Evolutionary conservation across 352 stramenopile species (phyloP), one percentile per base, ranked within the genome.

Genomic region (Globisporangium abappressorium): DNA sequence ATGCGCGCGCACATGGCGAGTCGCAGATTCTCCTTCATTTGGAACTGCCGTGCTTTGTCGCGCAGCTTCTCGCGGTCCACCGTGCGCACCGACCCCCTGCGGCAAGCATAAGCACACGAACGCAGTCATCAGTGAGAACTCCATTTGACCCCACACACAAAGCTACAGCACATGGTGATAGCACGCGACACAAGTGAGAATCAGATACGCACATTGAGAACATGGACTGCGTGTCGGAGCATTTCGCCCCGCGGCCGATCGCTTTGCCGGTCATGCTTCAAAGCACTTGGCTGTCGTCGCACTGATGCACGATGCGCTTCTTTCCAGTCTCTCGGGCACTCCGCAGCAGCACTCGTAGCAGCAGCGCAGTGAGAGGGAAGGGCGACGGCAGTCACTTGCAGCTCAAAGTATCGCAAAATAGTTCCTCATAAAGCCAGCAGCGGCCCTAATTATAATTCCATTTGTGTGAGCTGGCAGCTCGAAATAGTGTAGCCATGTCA

Each of bases 21-120:
- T 0, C 84, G 79, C 75, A 89, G 70, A 30, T 81, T 88, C 46
- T 92, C 84, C 24, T 86, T 84, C 84, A 94, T 91, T 64, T 92
- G 83, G 60, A 92, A 66, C 53, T 81, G 72, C 5, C 79, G 75
- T 28, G 84, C 85, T 49, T 90, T 89, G 62, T 90, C 84, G 46
- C 84, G 78, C 20, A 94, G 79, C 57, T 83, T 79, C 55, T 91
- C 84, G 33, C 79, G 82, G 68, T 91, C 81, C 57, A 91, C 73
- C 0, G 85, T 89, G 11, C 81, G 77, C 34, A 88, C 65, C 0
- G 85, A 87, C 4, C 34, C 73, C 60, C 78, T 85, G 53, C 3
- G 38, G 49, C 8, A 33, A 5, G 11, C 12, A 22, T 2, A 33
- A 33, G 30, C 30, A 33, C 30, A 33, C 30, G 47, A 28, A 14